phyloP scores from a whole-genome alignment of 129 eudicot genomes.

The Flaveria trinervia region DNA sequence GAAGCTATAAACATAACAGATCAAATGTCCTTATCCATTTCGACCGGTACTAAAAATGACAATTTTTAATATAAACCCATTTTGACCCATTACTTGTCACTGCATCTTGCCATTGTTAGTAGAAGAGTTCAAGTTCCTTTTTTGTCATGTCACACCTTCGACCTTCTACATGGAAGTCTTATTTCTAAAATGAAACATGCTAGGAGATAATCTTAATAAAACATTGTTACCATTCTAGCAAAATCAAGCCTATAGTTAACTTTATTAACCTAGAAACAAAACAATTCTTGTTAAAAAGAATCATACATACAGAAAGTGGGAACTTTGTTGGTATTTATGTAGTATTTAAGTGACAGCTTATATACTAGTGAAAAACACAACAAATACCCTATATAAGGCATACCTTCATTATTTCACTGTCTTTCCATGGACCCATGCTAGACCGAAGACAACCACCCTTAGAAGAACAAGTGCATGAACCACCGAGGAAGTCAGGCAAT shows the following conservation, averaged over 20 bases:
- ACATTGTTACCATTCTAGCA: not conserved
- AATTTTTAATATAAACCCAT: not conserved
- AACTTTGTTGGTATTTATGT: not conserved
- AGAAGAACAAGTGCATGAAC: conserved; percentile 69
- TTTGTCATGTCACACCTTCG: not conserved
- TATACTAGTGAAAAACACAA: not conserved
- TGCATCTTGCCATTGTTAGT: not conserved
- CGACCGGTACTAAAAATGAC: not conserved
- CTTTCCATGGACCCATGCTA: conserved; percentile 79
- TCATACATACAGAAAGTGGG: not conserved
- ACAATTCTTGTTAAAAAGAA: not conserved
- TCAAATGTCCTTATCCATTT: not conserved
- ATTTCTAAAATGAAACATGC: conserved; percentile 11
- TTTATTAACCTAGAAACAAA: conserved; percentile 2
- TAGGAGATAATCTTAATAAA: not conserved
- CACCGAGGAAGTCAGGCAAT: conserved; percentile 86
- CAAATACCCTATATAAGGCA: not conserved
- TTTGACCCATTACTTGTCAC: not conserved
- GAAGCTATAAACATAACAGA: not conserved
- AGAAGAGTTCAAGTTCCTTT: conserved; percentile 10
- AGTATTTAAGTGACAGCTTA: not conserved
- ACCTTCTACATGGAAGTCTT: conserved; percentile 4
- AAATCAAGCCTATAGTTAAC: not conserved
- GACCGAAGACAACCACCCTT: conserved; percentile 88
- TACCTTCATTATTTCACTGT: conserved; percentile 87